phyloP scores from a whole-genome alignment of 257 asterid species.

The Solanum boliviense region DNA sequence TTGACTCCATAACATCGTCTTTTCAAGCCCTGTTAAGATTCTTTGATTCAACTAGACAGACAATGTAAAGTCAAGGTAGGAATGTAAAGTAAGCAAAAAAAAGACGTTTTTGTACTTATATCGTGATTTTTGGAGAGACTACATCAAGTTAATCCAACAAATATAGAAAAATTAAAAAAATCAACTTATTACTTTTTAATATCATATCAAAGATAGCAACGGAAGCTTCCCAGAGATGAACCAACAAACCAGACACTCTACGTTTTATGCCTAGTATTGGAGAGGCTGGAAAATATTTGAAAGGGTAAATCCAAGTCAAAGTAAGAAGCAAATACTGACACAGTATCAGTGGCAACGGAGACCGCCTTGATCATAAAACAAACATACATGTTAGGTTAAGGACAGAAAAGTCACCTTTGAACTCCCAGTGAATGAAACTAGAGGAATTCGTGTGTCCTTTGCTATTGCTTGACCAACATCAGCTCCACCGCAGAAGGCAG shows the following conservation, averaged over 20 bases:
- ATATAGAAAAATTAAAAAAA: neutral
- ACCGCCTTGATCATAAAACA: neutral
- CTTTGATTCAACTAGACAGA: neutral
- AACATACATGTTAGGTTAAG: neutral
- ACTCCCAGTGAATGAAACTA: constrained; percentile 95
- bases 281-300: neutral
- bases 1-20: neutral
- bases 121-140: neutral
- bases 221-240: neutral
- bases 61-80: neutral
- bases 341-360: neutral
- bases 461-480: constrained; percentile 94
- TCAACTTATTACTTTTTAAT: neutral
- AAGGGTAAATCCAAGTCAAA: neutral
- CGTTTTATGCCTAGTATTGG: neutral
- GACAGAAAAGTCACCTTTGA: constrained; percentile 46
- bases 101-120: neutral
- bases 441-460: constrained; percentile 70
- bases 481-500: constrained; percentile 93
- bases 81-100: neutral
- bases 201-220: neutral
- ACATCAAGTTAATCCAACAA: neutral
- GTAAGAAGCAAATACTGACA: neutral
- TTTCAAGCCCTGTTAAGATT: neutral
- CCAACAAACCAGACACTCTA: neutral